These are phyloP conservation scores for Ogataea paraovalis DNA, from an alignment of 805 yeast species.

Conservation along the genomic window DNA sequence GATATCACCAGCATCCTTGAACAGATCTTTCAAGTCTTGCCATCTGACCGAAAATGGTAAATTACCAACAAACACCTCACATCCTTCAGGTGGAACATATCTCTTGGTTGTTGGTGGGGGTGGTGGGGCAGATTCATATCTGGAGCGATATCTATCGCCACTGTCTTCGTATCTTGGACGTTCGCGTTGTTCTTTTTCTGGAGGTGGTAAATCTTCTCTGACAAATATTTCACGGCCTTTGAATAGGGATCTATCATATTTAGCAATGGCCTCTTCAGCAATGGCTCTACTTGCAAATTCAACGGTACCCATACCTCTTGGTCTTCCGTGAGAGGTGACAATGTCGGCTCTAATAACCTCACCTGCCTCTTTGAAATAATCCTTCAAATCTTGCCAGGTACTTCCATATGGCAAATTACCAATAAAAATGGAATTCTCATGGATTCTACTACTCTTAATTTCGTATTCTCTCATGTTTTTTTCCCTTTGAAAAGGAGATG, in stretches of 20 bases:
- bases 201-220: conserved; percentile 88
- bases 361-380: conserved; percentile 56
- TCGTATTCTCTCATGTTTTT: conserved; percentile 30
- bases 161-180: conserved; percentile 12
- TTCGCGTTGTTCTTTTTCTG: conserved; percentile 32
- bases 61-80: conserved; percentile 73
- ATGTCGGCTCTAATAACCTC: conserved; percentile 78
- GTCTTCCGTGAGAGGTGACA: conserved; percentile 70
- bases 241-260: conserved; percentile 60
- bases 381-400: conserved; percentile 56
- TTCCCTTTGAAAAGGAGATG: conserved; percentile 23
- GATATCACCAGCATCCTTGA: conserved; percentile 74
- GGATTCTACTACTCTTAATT: conserved; percentile 50
- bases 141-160: conserved; percentile 7
- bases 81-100: conserved; percentile 27
- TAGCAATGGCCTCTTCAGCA: conserved; percentile 67
- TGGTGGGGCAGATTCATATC: conserved; percentile 9
- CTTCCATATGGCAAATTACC: conserved; percentile 70
- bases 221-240: conserved; percentile 81
- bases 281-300: conserved; percentile 65
- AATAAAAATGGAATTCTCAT: conserved; percentile 64
- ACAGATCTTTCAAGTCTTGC: conserved; percentile 83
- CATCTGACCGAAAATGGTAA: conserved; percentile 78
- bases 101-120: conserved; percentile 4
- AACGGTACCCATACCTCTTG: conserved; percentile 89